phyloP scores from a whole-genome alignment of 2,329 filamentous ascomycete species.

The Seiridium cupressi region DNA sequence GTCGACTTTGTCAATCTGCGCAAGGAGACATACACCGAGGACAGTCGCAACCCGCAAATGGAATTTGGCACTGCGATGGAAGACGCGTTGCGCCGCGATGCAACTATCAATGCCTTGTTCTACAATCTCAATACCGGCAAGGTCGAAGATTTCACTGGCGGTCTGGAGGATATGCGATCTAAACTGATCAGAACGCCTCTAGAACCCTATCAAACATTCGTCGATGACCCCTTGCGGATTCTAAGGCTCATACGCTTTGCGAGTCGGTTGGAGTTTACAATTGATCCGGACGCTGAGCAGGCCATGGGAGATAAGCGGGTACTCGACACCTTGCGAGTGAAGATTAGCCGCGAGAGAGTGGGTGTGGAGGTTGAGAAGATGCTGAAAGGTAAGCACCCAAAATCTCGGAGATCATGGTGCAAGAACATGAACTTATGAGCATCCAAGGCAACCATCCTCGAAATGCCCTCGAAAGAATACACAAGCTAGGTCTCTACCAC shows the following conservation, averaged over 20 bases:
- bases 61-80: conserved; percentile 92
- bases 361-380: conserved; percentile 90
- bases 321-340: conserved; percentile 72
- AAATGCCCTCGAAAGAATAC: conserved; percentile 62
- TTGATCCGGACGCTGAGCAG: conserved; percentile 65
- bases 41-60: conserved; percentile 86
- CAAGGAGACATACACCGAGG: conserved; percentile 86
- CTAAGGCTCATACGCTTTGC: conserved; percentile 87
- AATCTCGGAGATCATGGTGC: not conserved
- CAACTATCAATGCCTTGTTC: conserved; percentile 93
- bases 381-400: conserved; percentile 59
- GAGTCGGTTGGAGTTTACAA: conserved; percentile 75
- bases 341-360: conserved; percentile 90
- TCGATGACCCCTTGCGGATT: conserved; percentile 86
- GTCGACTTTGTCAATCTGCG: conserved; percentile 93
- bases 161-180: conserved; percentile 70
- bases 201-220: conserved; percentile 87
- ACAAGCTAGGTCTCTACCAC: conserved; percentile 65
- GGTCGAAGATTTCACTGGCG: conserved; percentile 84
- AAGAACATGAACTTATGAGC: conserved; percentile 4
- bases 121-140: conserved; percentile 81
- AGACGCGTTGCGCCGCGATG: conserved; percentile 85
- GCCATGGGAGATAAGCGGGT: conserved; percentile 82
- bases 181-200: conserved; percentile 81
- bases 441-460: conserved; percentile 26